Evolutionary conservation across 192 early-diverging fungal genomes (phyloP), one percentile per base, ranked within the genome.

Genomic region (Phycomyces blakesleeanus): DNA sequence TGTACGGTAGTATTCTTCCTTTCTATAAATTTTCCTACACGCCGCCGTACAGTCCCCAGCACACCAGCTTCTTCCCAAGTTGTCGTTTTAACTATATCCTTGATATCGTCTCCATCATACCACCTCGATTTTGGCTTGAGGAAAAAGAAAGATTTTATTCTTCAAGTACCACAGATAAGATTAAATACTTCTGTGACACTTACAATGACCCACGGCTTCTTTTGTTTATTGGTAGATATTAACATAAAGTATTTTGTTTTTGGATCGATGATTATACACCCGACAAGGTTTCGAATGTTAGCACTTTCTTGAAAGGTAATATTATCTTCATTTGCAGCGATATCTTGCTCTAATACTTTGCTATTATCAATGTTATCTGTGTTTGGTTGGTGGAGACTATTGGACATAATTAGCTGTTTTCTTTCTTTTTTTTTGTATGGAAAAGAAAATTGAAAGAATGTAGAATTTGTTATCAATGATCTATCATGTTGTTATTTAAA

Each of bases 11-110:
- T 20, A 15, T 37, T 14, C 3, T 21, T 22, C 15, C 22, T 59
- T 42, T 59, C 57, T 40, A 14, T 15, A 42, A 59, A 59, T 18
- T 40, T 40, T 14, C 57, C 57, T 5, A 59, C 25, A 1, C 24
- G 22, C 20, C 57, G 37, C n/a, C 22, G 39, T 16, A 59, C 40
- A 15, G 38, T 41, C 20, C 57, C 57, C 40, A 40, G 9, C 22
- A 59, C 37, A 24, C 57, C 57, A 22, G 57, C 57, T 40, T 41
- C 18, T n/a, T 41, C 39, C 57, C 57, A 59, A 16, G 57, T n/a
- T 16, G 24, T 24, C 39, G 37, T 9, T 40, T 25, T 59, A 15
- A 38, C 40, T 12, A 21, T 7, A 14, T 39, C 12, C 24, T 16
- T 59, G 22, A 22, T 41, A 18, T 41, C 22, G 18, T 41, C 18